These are phyloP conservation scores for Streptanthus diversifolius DNA, from an alignment of 345 rosid species.

Conservation along the genomic window DNA sequence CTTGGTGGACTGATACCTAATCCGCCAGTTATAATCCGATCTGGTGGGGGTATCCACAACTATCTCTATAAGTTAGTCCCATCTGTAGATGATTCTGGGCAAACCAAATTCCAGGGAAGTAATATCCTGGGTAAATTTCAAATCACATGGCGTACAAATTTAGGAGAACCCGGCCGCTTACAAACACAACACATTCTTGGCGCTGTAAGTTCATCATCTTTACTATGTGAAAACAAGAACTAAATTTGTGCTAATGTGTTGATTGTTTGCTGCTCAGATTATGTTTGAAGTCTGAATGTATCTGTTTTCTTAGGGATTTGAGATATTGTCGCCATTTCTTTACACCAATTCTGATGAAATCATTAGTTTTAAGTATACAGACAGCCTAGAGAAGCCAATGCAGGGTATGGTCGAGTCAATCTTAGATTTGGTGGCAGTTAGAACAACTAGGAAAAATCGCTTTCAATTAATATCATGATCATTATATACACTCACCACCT, in stretches of 20 bases:
- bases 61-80: slow-evolving; percentile 69
- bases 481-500: slow-evolving; percentile 12
- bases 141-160: slow-evolving; percentile 93
- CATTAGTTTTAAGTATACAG: neutral
- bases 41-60: slow-evolving; percentile 88
- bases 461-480: neutral
- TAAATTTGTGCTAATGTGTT: neutral
- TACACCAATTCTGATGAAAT: neutral
- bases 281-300: neutral
- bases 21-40: slow-evolving; percentile 73
- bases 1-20: slow-evolving; percentile 54
- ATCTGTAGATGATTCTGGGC: slow-evolving; percentile 46
- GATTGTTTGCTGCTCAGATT: neutral
- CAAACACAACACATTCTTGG: slow-evolving; percentile 98
- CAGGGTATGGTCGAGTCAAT: slow-evolving; percentile 1
- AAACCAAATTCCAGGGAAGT: slow-evolving; percentile 56
- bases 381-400: neutral
- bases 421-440: slow-evolving; percentile 1
- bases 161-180: slow-evolving; percentile 97
- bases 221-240: neutral
- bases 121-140: slow-evolving; percentile 92
- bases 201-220: slow-evolving; percentile 50
- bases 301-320: slow-evolving; percentile 2
- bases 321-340: neutral
- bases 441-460: slow-evolving; percentile 17